Percentiles rank a stretch among this genome's conserved stretches.
Conservation (phyloP, 2,329 filamentous ascomycete genomes). For the Microsporum canis region DNA sequence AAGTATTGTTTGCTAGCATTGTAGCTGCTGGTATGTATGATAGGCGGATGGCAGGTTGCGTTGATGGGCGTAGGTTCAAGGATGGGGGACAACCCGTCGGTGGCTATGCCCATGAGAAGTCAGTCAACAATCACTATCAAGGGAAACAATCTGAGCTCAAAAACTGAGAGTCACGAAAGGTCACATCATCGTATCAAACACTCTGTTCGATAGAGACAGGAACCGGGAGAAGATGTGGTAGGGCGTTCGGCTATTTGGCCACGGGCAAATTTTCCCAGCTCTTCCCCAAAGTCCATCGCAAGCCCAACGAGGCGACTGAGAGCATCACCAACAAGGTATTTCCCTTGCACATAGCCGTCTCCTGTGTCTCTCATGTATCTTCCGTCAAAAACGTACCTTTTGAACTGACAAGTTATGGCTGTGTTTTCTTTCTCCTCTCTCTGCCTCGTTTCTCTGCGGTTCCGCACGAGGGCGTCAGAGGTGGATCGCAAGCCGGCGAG, state of each 20-base stretch:
- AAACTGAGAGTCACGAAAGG: not conserved
- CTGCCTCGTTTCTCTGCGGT: not conserved
- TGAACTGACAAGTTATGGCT: not conserved
- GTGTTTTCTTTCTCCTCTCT: not conserved
- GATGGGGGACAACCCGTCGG: not conserved
- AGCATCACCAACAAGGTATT: not conserved
- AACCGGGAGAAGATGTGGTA: not conserved
- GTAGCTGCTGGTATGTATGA: not conserved
- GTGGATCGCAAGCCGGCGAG: not conserved
- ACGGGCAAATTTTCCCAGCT: not conserved
- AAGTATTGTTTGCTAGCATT: not conserved
- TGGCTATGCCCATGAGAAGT: not conserved
- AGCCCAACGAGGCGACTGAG: not conserved
- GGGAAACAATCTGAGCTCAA: not conserved
- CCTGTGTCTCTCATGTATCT: not conserved
- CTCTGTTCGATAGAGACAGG: not conserved
- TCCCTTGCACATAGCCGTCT: not conserved
- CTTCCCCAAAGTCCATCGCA: not conserved
- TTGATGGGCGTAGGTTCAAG: not conserved
- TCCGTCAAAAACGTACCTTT: not conserved
- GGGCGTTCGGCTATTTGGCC: not conserved
- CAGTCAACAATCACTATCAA: not conserved
- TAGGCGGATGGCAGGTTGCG: not conserved
- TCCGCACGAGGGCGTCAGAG: not conserved
- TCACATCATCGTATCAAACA: not conserved